Conservation (phyloP, 352 stramenopile species). For the Pythium brachiatum region DNA sequence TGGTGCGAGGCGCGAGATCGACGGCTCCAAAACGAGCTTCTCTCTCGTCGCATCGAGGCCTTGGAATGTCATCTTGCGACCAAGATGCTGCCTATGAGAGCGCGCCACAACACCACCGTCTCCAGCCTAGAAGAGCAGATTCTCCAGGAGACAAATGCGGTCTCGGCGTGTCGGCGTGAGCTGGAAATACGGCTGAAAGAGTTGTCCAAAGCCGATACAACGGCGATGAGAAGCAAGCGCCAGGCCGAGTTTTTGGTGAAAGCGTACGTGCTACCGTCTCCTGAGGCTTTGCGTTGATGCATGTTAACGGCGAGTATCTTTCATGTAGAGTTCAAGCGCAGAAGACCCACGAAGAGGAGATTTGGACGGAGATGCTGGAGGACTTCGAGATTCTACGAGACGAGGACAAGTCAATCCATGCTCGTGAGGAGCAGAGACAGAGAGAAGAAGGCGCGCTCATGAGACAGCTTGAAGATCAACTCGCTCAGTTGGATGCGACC, state of each 20-base stretch:
- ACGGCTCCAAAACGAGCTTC: not conserved
- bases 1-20: constrained; percentile 7
- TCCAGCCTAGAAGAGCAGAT: constrained; percentile 3
- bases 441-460: not conserved
- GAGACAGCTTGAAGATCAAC: not conserved
- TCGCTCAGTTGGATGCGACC: not conserved
- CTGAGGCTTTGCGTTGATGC: not conserved
- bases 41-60: not conserved
- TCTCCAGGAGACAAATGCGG: not conserved
- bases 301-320: not conserved
- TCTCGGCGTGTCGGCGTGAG: not conserved
- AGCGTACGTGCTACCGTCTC: not conserved
- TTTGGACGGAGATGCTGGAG: constrained; percentile 9
- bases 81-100: not conserved
- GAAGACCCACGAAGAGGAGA: not conserved
- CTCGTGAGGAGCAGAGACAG: not conserved
- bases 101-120: not conserved
- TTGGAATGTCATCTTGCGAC: not conserved
- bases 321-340: not conserved
- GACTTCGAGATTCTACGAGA: constrained; percentile 2
- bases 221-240: not conserved
- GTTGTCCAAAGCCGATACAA: not conserved
- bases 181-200: not conserved
- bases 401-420: not conserved
- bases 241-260: not conserved